Base-by-base conservation (phyloP, 1,139 yeast genomes). In the Lodderomyces theae region DNA sequence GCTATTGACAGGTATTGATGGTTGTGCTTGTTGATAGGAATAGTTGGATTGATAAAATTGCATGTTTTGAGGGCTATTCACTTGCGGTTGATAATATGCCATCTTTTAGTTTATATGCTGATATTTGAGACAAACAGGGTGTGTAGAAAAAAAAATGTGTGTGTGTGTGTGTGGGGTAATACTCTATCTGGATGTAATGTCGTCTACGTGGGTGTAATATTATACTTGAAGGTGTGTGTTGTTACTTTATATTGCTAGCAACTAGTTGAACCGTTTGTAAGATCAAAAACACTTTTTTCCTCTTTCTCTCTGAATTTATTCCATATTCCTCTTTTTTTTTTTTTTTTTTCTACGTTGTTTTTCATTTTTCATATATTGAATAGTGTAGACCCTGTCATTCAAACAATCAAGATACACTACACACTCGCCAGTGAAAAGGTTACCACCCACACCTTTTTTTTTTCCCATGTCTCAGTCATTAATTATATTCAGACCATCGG, bases 1-100 rank as follows among this genome's bases (percentile, higher is more conserved):
- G 31, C 46, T 40, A 26, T 40, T 18, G 4, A 38, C 22, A 12
- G 41, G 24, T 8, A 38, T 13, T 1, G 46, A 15, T 26, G 42
- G 44, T 22, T 51, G 62, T 30, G 52, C 51, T 42, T 57, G 66
- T 50, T 52, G 68, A 43, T 57, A 58, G 39, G 66, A 55, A 46
- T 69, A 70, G 44, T 57, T 69, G 26, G 74, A 66, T 46, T 71
- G 76, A 52, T 72, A 72, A 57, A 72, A 72, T 44, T 68, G 74
- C 66, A 69, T 61, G 50, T 69, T 69, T 43, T 60, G 69, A n/a
- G 70, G 61, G 42, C 61, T 61, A 36, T 54, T 56, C 35, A 54
- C 57, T 46, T 60, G 65, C 43, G 62, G 70, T 41, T 66, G 72
- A 50, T 66, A 68, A 47, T 68, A 69, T 5, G 74, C 71, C 74